phyloP scores from a whole-genome alignment of 1,284 basidiomycete genomes.

The Fomitopsis pinicola region DNA sequence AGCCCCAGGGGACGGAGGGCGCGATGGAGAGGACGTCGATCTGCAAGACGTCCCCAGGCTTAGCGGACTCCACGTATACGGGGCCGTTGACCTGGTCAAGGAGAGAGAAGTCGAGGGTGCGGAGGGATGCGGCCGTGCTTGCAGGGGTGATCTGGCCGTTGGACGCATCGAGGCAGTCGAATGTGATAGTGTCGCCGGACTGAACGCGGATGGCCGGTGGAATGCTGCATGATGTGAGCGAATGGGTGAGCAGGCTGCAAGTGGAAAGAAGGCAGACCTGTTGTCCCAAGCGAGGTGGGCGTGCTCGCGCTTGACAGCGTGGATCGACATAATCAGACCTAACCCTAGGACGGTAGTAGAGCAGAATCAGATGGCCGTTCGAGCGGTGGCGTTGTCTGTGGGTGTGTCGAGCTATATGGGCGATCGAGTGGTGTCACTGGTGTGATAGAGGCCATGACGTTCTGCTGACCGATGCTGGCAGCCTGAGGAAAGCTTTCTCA shows the following conservation, averaged over 20 bases:
- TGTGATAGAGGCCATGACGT: no score
- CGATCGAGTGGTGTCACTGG: no score
- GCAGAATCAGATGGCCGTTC: no score
- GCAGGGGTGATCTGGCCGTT: conserved; percentile 52
- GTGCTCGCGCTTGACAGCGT: conserved; percentile 45
- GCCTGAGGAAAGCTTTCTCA: no score
- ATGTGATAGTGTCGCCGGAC: conserved; percentile 50
- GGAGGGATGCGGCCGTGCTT: conserved; percentile 34
- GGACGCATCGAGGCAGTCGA: conserved; percentile 59
- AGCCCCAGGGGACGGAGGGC: conserved; percentile 52
- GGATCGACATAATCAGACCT: conserved; percentile 40
- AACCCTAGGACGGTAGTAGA: no score
- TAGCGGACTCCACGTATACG: conserved; percentile 44
- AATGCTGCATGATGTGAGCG: conserved; percentile 33
- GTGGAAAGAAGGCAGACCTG: conserved; percentile 32
- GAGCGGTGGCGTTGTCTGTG: no score
- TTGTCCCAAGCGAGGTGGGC: conserved; percentile 55
- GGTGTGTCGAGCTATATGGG: no score
- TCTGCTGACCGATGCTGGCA: no score
- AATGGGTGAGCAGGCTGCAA: not conserved
- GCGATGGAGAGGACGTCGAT: conserved; percentile 24
- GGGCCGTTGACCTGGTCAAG: conserved; percentile 60
- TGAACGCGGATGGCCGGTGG: conserved; percentile 42
- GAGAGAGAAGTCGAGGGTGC: conserved; percentile 39
- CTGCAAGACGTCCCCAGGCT: conserved; percentile 49